Evolutionary conservation across 2,329 filamentous ascomycete species (phyloP).

Genomic region (Aspergillus jensenii): DNA sequence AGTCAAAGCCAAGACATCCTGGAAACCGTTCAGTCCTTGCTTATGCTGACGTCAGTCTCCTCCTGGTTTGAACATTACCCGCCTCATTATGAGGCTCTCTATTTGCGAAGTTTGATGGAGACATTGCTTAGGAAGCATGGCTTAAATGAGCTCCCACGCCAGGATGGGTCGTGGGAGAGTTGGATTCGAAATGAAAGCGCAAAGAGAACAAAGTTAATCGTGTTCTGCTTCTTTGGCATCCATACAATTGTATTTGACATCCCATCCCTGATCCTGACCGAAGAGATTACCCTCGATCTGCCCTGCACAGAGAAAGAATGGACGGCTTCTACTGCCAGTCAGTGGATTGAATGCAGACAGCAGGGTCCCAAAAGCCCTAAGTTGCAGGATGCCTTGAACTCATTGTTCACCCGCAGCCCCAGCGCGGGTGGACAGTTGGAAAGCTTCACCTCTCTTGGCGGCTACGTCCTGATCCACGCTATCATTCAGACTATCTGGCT

Average conservation of each 20-base stretch:
- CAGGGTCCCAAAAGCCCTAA: slow-evolving; percentile 26
- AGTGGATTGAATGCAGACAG: slow-evolving; percentile 27
- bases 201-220: slow-evolving; percentile 34
- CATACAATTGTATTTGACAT: slow-evolving; percentile 38
- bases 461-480: slow-evolving; percentile 34
- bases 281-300: slow-evolving; percentile 31
- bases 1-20: slow-evolving; percentile 25
- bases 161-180: slow-evolving; percentile 33
- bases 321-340: slow-evolving; percentile 23
- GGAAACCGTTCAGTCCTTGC: slow-evolving; percentile 29
- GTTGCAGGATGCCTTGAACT: slow-evolving; percentile 28
- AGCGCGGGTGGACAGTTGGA: slow-evolving; percentile 18
- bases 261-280: slow-evolving; percentile 31
- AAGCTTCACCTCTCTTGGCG: slow-evolving; percentile 32
- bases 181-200: slow-evolving; percentile 32
- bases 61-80: slow-evolving; percentile 34
- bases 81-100: slow-evolving; percentile 29
- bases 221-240: slow-evolving; percentile 37
- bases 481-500: slow-evolving; percentile 36
- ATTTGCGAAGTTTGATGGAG: slow-evolving; percentile 30
- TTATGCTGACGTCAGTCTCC: slow-evolving; percentile 30
- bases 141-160: slow-evolving; percentile 27
- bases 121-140: slow-evolving; percentile 30
- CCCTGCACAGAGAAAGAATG: slow-evolving; percentile 35
- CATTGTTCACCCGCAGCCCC: slow-evolving; percentile 22